phyloP scores from a whole-genome alignment of 1,139 yeast genomes.

The Protomyces pachydermus region DNA sequence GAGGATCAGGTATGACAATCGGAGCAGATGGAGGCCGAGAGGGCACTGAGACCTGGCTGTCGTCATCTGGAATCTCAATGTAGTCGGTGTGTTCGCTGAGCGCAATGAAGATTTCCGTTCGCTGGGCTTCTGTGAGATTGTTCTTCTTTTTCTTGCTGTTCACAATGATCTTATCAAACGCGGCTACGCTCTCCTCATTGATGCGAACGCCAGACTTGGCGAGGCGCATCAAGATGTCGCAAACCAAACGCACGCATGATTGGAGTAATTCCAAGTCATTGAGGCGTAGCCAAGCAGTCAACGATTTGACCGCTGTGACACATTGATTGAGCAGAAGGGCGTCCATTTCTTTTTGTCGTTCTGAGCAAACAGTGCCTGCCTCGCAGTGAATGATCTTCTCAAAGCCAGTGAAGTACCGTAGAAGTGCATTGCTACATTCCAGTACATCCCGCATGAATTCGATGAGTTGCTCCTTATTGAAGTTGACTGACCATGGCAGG shows the following conservation, averaged over 20 bases:
- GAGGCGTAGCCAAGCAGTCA: constrained; percentile 59
- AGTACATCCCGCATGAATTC: constrained; percentile 84
- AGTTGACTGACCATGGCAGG: constrained; percentile 62
- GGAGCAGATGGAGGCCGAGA: neutral
- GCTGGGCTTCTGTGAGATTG: constrained; percentile 34
- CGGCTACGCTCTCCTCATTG: constrained; percentile 48
- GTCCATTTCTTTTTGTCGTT: constrained; percentile 29
- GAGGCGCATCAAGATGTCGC: constrained; percentile 58
- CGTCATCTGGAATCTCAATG: constrained; percentile 15
- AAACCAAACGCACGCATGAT: constrained; percentile 55
- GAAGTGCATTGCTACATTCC: constrained; percentile 65
- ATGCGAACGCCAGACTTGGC: constrained; percentile 49
- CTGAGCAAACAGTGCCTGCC: neutral
- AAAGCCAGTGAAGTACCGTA: constrained; percentile 60
- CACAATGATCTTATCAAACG: constrained; percentile 59
- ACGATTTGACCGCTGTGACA: constrained; percentile 32
- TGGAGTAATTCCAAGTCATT: constrained; percentile 71
- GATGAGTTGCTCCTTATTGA: constrained; percentile 54
- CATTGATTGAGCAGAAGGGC: constrained; percentile 38
- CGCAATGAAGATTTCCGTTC: constrained; percentile 33
- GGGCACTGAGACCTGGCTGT: neutral
- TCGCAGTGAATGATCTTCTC: constrained; percentile 34
- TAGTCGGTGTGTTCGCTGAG: constrained; percentile 28
- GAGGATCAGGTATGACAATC: neutral
- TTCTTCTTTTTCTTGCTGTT: constrained; percentile 63